phyloP scores from a whole-genome alignment of 495 filamentous ascomycete genomes.

The Neurospora hispaniola region DNA sequence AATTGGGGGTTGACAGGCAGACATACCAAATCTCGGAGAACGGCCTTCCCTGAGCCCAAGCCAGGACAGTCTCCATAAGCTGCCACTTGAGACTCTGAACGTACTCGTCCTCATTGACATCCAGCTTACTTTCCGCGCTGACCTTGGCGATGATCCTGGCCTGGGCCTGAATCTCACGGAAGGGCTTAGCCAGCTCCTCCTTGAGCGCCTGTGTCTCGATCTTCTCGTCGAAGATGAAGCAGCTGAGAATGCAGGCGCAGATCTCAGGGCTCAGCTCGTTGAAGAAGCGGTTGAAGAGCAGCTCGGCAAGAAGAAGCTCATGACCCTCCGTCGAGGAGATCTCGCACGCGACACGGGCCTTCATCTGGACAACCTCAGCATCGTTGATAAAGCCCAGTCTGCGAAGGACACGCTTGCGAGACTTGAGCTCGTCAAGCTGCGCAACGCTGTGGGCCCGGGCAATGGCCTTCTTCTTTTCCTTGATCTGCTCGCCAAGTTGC shows the following conservation, averaged over 20 bases:
- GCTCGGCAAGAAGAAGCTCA: constrained; percentile 80
- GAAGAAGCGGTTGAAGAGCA: constrained; percentile 96
- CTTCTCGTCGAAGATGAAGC: constrained; percentile 97
- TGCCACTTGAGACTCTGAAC: constrained; percentile 77
- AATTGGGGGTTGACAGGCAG: not conserved
- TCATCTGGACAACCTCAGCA: constrained; percentile 83
- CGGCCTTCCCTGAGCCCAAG: constrained; percentile 83
- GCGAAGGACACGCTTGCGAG: constrained; percentile 88
- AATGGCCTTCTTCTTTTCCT: constrained; percentile 77
- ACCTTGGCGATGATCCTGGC: constrained; percentile 84
- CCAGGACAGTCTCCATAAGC: constrained; percentile 91
- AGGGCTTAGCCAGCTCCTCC: constrained; percentile 78
- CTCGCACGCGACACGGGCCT: constrained; percentile 93
- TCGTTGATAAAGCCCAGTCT: constrained; percentile 95
- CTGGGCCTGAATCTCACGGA: constrained; percentile 71
- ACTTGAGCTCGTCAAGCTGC: constrained; percentile 92
- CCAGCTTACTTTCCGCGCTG: constrained; percentile 82
- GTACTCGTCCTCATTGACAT: constrained; percentile 88
- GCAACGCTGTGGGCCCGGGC: constrained; percentile 69
- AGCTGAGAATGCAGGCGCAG: constrained; percentile 72
- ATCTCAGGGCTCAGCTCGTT: constrained; percentile 86
- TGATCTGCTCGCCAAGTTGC: constrained; percentile 64
- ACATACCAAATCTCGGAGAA: constrained; percentile 94
- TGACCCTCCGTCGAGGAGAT: constrained; percentile 78
- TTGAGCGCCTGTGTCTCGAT: constrained; percentile 59